These are phyloP conservation scores for Sugiyamaella pinicola DNA, from an alignment of 1,139 yeast species.

Conservation along the genomic window DNA sequence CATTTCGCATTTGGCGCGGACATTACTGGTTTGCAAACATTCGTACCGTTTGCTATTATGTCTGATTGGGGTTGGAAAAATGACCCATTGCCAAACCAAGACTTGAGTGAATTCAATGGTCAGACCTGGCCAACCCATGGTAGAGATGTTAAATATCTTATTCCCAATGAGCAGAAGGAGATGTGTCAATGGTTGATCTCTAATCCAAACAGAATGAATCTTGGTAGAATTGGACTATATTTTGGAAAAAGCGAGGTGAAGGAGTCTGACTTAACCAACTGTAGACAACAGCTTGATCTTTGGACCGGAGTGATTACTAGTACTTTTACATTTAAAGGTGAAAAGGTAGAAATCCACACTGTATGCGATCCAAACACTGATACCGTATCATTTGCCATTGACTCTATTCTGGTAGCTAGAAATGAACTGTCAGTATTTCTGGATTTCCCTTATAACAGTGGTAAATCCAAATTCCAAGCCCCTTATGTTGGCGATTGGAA, in stretches of 20 bases:
- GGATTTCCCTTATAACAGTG: slow-evolving; percentile 21
- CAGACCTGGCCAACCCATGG: slow-evolving; percentile 20
- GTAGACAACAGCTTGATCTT: slow-evolving; percentile 15
- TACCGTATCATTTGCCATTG: slow-evolving; percentile 13
- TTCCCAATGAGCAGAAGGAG: slow-evolving; percentile 24
- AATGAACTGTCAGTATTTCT: slow-evolving; percentile 12
- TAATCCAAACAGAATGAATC: slow-evolving; percentile 23
- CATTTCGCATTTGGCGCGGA: slow-evolving; percentile 23
- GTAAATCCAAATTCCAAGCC: slow-evolving; percentile 20
- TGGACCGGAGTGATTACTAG: slow-evolving; percentile 18
- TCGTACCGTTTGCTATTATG: slow-evolving; percentile 23
- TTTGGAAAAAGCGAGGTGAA: slow-evolving; percentile 5
- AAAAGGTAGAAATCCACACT: slow-evolving; percentile 9
- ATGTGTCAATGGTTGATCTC: slow-evolving; percentile 23
- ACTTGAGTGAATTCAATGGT: slow-evolving; percentile 14
- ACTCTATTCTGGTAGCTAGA: slow-evolving; percentile 11
- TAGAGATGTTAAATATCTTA: slow-evolving; percentile 17
- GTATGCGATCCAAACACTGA: slow-evolving; percentile 15
- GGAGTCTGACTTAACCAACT: slow-evolving; percentile 9
- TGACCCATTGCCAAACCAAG: slow-evolving; percentile 18
- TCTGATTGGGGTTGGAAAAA: slow-evolving; percentile 25
- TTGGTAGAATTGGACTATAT: slow-evolving; percentile 20
- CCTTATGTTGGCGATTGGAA: slow-evolving; percentile 23
- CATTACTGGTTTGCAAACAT: slow-evolving; percentile 23
- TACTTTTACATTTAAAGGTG: slow-evolving; percentile 5